Conservation (phyloP, 176 grass and related monocot species). For the Raddia distichophylla region DNA sequence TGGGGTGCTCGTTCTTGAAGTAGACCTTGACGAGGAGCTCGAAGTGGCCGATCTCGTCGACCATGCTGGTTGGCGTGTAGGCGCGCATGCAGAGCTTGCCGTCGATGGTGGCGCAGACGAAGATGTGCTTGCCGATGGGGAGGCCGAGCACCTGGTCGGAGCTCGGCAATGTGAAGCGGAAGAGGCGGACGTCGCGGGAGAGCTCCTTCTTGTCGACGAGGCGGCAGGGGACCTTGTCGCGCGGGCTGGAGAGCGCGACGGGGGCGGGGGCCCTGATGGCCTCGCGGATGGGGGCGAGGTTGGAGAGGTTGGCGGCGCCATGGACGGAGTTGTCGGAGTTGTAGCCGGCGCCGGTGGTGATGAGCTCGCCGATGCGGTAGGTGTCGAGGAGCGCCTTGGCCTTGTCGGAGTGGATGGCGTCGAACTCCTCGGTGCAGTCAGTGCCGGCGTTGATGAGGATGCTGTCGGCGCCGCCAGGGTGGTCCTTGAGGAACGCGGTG, state of each 20-base stretch:
- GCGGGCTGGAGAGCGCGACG: constrained; percentile 68
- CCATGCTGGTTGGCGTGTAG: constrained; percentile 81
- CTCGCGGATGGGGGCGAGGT: constrained; percentile 73
- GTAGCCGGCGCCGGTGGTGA: constrained; percentile 71
- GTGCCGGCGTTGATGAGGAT: constrained; percentile 95
- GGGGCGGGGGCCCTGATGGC: constrained; percentile 26
- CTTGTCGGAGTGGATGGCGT: constrained; percentile 93
- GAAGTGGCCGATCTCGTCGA: constrained; percentile 75
- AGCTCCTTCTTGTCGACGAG: constrained; percentile 67
- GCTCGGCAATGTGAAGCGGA: constrained; percentile 72
- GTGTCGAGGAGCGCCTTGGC: constrained; percentile 78
- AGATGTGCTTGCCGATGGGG: constrained; percentile 89
- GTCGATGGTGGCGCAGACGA: constrained; percentile 72
- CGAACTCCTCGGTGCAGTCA: constrained; percentile 98
- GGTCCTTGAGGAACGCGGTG: constrained; percentile 80
- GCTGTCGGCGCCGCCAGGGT: constrained; percentile 88
- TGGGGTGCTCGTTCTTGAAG: constrained; percentile 87
- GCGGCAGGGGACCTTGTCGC: constrained; percentile 67
- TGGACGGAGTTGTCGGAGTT: constrained; percentile 68
- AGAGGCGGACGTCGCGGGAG: constrained; percentile 76
- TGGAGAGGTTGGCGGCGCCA: constrained; percentile 42
- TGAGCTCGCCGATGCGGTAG: constrained; percentile 83
- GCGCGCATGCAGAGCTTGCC: constrained; percentile 85
- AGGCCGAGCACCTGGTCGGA: constrained; percentile 73
- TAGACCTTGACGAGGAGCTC: constrained; percentile 93